Conservation (phyloP, 768 basidiomycete species). For the Candolleomyces eurysporus region DNA sequence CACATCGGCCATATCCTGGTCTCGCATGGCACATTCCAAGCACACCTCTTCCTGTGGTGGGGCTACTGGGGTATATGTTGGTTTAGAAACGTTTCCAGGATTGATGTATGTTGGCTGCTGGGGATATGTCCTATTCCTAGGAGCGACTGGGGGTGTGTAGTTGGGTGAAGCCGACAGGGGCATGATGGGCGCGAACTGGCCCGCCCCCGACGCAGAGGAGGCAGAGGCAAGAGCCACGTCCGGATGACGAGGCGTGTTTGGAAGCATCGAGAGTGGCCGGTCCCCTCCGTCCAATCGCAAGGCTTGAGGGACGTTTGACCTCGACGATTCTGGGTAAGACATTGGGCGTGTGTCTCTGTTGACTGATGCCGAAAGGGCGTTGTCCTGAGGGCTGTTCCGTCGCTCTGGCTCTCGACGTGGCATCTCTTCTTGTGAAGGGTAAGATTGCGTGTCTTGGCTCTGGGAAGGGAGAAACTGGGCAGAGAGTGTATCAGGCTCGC, state of each 20-base stretch:
- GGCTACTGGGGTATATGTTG: constrained; percentile 56
- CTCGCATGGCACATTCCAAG: constrained; percentile 97
- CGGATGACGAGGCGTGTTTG: constrained; percentile 46
- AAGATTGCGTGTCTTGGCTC: constrained; percentile 3
- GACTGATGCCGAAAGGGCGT: constrained; percentile 27
- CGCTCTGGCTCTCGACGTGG: background rate
- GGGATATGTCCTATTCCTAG: constrained; percentile 63
- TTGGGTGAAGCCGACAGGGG: constrained; percentile 58
- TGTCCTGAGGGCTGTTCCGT: background rate
- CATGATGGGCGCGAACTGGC: constrained; percentile 44
- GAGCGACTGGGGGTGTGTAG: constrained; percentile 64
- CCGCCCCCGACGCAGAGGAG: constrained; percentile 12
- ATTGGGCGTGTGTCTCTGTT: constrained; percentile 28
- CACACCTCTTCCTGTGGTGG: constrained; percentile 82
- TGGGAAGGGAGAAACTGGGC: constrained; percentile 12
- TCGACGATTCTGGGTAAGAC: constrained; percentile 26
- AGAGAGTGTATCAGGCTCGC: constrained; percentile 15
- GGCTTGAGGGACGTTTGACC: constrained; percentile 22
- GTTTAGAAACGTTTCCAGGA: constrained; percentile 56
- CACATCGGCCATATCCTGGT: constrained; percentile 97
- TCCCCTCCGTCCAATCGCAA: constrained; percentile 18
- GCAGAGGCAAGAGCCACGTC: constrained; percentile 27
- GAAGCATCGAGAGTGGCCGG: constrained; percentile 31
- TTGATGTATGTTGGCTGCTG: constrained; percentile 77
- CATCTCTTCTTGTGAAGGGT: constrained; percentile 2